phyloP scores from a whole-genome alignment of 768 basidiomycete species.

The Tulasnella sp. region DNA sequence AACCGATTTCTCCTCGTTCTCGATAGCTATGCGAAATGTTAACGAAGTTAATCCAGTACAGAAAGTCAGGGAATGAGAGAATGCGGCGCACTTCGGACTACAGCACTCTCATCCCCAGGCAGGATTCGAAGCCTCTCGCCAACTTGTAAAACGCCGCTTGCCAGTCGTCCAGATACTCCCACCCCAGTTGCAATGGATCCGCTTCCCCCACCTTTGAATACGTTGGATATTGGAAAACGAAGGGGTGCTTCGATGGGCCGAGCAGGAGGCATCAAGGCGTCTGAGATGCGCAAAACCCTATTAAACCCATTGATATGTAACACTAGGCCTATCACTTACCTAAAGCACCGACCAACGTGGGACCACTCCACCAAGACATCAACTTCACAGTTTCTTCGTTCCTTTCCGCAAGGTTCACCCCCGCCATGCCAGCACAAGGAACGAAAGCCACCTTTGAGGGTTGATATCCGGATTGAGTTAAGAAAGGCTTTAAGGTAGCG shows the following conservation, averaged over 20 bases:
- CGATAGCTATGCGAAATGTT: slow-evolving; percentile 58
- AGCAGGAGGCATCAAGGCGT: slow-evolving; percentile 67
- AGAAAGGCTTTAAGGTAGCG: slow-evolving; percentile 61
- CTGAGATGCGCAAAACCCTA: slow-evolving; percentile 30
- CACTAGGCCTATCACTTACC: slow-evolving; percentile 39
- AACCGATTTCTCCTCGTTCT: slow-evolving; percentile 63
- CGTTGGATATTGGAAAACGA: slow-evolving; percentile 86
- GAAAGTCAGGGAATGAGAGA: not conserved
- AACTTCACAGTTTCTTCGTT: slow-evolving; percentile 40
- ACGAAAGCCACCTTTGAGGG: slow-evolving; percentile 69
- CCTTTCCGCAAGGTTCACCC: slow-evolving; percentile 62
- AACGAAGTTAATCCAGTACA: not conserved
- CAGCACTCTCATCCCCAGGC: slow-evolving; percentile 83
- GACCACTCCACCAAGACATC: slow-evolving; percentile 72
- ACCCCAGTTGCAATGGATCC: slow-evolving; percentile 46
- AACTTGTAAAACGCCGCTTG: slow-evolving; percentile 81
- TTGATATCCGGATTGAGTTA: slow-evolving; percentile 79
- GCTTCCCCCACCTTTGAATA: slow-evolving; percentile 73
- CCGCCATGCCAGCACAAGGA: slow-evolving; percentile 83
- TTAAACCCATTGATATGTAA: not conserved
- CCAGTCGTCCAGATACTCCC: slow-evolving; percentile 73
- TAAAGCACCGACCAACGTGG: slow-evolving; percentile 71
- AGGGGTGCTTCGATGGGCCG: slow-evolving; percentile 68
- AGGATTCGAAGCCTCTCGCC: slow-evolving; percentile 80
- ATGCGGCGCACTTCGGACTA: slow-evolving; percentile 45